Evolutionary conservation across 1,139 yeast genomes (phyloP).

Genomic region (Arxiozyma heterogenica): DNA sequence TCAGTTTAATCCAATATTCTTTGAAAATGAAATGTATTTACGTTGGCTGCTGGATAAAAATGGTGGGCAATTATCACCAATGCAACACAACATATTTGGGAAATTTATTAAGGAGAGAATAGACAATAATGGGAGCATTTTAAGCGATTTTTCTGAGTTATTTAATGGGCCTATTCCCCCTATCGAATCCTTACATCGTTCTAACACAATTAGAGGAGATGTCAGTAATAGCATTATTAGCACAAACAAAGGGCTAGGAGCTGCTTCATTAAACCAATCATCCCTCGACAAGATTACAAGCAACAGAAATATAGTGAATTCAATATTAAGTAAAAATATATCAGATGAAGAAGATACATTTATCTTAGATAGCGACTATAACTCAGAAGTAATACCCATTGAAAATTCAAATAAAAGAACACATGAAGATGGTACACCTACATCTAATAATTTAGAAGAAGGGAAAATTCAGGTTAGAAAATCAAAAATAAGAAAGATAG

Average conservation of each 20-base stretch:
- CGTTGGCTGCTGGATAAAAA: constrained; percentile 25
- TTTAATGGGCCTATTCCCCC: constrained; percentile 26
- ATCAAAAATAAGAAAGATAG: background rate
- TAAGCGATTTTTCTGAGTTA: constrained; percentile 19
- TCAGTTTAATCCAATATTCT: constrained; percentile 20
- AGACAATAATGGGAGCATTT: constrained; percentile 15
- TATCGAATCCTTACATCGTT: constrained; percentile 8
- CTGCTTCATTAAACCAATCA: background rate
- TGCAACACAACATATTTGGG: constrained; percentile 18
- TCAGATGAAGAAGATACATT: background rate
- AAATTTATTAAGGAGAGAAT: constrained; percentile 26
- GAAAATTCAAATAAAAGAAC: background rate
- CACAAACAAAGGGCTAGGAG: constrained; percentile 1
- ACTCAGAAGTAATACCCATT: background rate
- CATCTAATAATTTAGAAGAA: background rate
- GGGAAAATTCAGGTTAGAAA: background rate
- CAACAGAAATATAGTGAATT: background rate
- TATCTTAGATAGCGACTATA: background rate
- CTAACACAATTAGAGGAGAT: background rate
- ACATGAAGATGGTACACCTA: background rate
- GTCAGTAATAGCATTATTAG: constrained; percentile 5
- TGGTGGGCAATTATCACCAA: constrained; percentile 22
- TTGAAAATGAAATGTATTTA: constrained; percentile 30
- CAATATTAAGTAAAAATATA: background rate
- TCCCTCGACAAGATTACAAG: background rate